Percentiles rank a stretch among this genome's conserved stretches.
These are phyloP conservation scores for Cenchrus americanus DNA, from an alignment of 176 grass and related monocot genomes.

Conservation along the genomic window DNA sequence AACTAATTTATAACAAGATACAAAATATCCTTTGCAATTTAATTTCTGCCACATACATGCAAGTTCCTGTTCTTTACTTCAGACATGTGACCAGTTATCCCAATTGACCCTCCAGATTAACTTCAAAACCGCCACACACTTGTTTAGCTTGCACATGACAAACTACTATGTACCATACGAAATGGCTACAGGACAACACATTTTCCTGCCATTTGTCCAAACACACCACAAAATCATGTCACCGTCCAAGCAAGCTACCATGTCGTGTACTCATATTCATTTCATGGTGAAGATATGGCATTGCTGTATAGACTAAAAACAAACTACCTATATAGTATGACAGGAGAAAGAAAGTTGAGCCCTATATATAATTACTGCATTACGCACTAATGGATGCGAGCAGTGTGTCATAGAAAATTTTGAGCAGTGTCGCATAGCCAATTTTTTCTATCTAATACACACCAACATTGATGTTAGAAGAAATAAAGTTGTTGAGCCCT, in stretches of 20 bases:
- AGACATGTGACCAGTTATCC: neutral
- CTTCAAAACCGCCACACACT: neutral
- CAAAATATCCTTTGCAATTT: neutral
- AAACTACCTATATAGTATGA: neutral
- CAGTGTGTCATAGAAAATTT: neutral
- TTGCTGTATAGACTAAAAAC: neutral
- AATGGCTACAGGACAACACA: neutral
- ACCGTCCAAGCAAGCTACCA: neutral
- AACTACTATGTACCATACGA: constrained; percentile 10
- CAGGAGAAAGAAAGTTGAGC: neutral
- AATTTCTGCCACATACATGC: constrained; percentile 8
- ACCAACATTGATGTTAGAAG: neutral
- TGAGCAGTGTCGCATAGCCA: neutral
- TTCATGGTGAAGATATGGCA: neutral
- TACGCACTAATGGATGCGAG: neutral
- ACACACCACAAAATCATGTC: constrained; percentile 2
- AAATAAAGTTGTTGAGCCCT: neutral
- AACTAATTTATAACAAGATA: too few relatives aligned
- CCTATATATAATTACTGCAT: neutral
- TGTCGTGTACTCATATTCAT: neutral
- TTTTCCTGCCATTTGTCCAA: neutral
- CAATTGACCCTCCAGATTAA: neutral
- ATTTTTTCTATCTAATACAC: neutral
- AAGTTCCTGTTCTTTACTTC: neutral
- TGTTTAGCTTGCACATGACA: constrained; percentile 11